Evolutionary conservation across 139 green algal genomes (phyloP).

Genomic region (Micractinium sp.): DNA sequence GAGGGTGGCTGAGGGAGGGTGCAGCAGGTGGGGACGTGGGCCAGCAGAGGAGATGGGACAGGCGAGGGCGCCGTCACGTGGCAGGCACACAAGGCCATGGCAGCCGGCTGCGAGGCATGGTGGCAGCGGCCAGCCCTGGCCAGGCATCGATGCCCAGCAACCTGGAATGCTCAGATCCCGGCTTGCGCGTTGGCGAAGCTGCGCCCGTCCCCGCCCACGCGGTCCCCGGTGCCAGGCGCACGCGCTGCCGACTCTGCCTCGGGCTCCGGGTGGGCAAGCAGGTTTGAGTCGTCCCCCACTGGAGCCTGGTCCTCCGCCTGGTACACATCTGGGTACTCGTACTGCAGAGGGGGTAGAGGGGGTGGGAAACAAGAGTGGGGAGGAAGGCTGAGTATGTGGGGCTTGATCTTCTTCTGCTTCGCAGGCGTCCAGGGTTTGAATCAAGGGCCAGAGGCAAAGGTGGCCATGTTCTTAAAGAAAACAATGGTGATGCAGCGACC

Average conservation of each 20-base stretch:
- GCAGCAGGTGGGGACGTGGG: background rate
- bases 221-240: no score
- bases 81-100: background rate
- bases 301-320: background rate
- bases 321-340: slow-evolving; percentile 35
- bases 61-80: no score
- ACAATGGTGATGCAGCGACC: no score
- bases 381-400: background rate
- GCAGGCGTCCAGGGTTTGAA: no score
- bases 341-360: background rate
- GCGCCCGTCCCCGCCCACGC: background rate
- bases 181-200: background rate
- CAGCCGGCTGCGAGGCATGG: no score
- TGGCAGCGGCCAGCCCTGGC: no score
- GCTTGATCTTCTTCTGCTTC: no score
- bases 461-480: no score
- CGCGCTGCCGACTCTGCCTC: background rate
- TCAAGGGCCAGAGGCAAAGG: no score
- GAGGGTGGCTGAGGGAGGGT: background rate
- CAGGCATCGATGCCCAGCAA: no score
- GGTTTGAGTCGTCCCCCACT: slow-evolving; percentile 27
- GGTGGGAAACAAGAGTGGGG: background rate
- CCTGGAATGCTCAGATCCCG: background rate
- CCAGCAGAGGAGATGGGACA: background rate
- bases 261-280: slow-evolving; percentile 25